Evolutionary conservation across 768 basidiomycete species (phyloP).

Genomic region (Crucibulum laeve): DNA sequence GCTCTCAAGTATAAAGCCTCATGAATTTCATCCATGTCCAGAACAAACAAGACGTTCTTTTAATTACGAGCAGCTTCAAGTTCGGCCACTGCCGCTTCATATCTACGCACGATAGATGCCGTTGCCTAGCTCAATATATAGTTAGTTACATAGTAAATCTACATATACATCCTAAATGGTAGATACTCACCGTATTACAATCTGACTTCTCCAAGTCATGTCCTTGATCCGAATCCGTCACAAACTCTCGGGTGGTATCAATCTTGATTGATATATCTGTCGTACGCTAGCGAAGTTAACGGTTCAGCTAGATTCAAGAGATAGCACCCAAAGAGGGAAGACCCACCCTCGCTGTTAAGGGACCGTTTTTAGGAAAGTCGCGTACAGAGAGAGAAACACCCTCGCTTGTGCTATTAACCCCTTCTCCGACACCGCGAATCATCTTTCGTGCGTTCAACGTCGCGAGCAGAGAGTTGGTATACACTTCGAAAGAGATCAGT

Average conservation of each 20-base stretch:
- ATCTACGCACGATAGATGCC: not conserved
- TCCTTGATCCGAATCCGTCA: conserved; percentile 33
- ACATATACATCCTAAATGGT: too few species aligned
- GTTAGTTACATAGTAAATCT: too few species aligned
- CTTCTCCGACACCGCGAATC: conserved; percentile 36
- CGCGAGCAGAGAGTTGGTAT: conserved; percentile 57
- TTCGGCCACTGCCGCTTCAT: not conserved
- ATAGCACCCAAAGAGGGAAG: not conserved
- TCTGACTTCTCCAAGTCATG: conserved; percentile 16
- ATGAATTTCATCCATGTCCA: too few species aligned
- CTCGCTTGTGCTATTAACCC: conserved; percentile 35
- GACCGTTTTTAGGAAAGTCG: conserved; percentile 29
- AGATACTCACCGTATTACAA: not conserved
- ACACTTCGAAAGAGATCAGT: conserved; percentile 32
- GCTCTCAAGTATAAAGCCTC: too few species aligned
- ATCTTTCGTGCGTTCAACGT: conserved; percentile 52
- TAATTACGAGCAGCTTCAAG: not conserved
- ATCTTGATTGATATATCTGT: conserved; percentile 52
- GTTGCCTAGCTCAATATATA: not conserved
- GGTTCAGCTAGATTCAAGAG: not conserved
- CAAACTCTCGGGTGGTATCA: conserved; percentile 48
- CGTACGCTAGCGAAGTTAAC: conserved; percentile 23
- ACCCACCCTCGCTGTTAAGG: conserved; percentile 26
- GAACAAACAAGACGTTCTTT: not conserved
- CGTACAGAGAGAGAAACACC: conserved; percentile 33